Evolutionary conservation across 352 stramenopile species (phyloP).

Genomic region (Phytophthora pini): DNA sequence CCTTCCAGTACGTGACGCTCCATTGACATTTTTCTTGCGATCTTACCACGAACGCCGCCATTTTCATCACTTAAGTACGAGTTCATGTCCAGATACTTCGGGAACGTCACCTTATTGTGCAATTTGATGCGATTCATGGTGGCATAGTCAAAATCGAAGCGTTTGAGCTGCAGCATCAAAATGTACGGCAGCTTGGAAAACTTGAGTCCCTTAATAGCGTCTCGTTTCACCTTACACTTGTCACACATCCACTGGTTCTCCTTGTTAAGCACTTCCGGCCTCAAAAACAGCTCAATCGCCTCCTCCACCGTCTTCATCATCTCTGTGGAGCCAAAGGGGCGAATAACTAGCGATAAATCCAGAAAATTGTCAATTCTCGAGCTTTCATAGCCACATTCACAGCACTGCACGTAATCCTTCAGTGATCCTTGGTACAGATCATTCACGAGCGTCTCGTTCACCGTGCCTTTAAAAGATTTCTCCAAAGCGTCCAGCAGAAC

Average conservation of each 20-base stretch:
- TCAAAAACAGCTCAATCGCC: constrained; percentile 88
- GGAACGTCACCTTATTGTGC: constrained; percentile 88
- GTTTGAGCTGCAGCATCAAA: constrained; percentile 91
- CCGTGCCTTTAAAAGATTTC: constrained; percentile 85
- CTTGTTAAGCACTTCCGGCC: constrained; percentile 86
- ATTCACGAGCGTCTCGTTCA: constrained; percentile 90
- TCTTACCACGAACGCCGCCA: constrained; percentile 51
- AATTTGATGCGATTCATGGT: constrained; percentile 91
- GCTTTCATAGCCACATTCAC: constrained; percentile 84
- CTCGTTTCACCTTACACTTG: constrained; percentile 77
- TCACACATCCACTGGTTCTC: constrained; percentile 93
- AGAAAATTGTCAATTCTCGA: constrained; percentile 89
- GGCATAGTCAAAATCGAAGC: constrained; percentile 93
- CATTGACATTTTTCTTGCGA: constrained; percentile 89
- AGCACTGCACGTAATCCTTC: constrained; percentile 92
- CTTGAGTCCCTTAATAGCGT: constrained; percentile 92
- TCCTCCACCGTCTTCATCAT: constrained; percentile 90
- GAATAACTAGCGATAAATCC: constrained; percentile 91
- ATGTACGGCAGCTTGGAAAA: constrained; percentile 90
- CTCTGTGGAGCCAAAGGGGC: constrained; percentile 84
- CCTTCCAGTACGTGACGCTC: constrained; percentile 81
- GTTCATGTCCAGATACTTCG: constrained; percentile 92
- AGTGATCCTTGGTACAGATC: constrained; percentile 85
- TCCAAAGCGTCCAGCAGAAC: constrained; percentile 94
- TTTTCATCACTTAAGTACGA: constrained; percentile 76